phyloP scores from a whole-genome alignment of 2,329 filamentous ascomycete genomes.

The Pseudogymnoascus sp. region DNA sequence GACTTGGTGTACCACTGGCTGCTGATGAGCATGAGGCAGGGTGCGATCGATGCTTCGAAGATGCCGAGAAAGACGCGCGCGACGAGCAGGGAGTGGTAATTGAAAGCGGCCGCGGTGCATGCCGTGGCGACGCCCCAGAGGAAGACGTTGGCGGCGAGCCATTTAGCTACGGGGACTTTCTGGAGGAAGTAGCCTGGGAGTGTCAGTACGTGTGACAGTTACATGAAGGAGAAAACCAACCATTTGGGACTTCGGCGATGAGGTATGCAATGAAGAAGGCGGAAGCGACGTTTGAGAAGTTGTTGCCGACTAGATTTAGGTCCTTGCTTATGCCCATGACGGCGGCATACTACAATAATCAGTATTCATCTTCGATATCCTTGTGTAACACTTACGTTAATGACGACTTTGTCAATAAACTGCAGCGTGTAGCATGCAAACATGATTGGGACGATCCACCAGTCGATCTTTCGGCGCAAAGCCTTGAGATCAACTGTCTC shows the following conservation, averaged over 20 bases:
- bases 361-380: neutral
- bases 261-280: constrained; percentile 55
- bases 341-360: constrained; percentile 45
- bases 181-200: constrained; percentile 48
- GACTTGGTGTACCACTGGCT: constrained; percentile 50
- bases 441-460: constrained; percentile 52
- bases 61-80: constrained; percentile 51
- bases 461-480: constrained; percentile 49
- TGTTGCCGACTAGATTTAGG: constrained; percentile 46
- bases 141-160: constrained; percentile 49
- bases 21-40: constrained; percentile 52
- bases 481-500: constrained; percentile 33
- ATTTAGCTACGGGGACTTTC: constrained; percentile 51
- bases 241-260: constrained; percentile 51
- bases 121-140: constrained; percentile 51
- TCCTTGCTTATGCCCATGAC: constrained; percentile 56
- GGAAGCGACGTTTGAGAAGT: constrained; percentile 55
- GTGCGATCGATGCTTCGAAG: constrained; percentile 52
- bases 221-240: constrained; percentile 29
- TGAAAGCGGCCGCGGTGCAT: constrained; percentile 43
- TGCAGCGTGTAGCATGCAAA: constrained; percentile 55
- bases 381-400: constrained; percentile 41
- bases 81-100: constrained; percentile 45
- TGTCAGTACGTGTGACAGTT: neutral
- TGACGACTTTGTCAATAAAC: constrained; percentile 55